Conservation (phyloP, 1,284 basidiomycete genomes). For the Trichosporon coremiiforme region DNA sequence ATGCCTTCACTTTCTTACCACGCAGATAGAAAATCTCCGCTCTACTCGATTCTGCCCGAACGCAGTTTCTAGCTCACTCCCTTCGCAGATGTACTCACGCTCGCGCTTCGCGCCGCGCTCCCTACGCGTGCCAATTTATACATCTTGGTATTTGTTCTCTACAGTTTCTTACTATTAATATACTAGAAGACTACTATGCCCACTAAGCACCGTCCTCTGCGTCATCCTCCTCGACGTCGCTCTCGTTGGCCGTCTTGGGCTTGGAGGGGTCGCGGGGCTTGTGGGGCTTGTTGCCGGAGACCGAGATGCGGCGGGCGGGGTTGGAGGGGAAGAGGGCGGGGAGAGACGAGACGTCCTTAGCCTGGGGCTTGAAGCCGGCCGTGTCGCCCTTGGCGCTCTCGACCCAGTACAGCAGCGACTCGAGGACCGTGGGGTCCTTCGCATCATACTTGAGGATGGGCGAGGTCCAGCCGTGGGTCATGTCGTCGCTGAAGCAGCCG, state of each 20-base stretch:
- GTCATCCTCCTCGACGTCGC: slow-evolving; percentile 55
- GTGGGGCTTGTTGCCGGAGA: slow-evolving; percentile 31
- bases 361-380: slow-evolving; percentile 20
- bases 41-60: too few relatives aligned
- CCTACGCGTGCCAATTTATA: background rate
- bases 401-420: slow-evolving; percentile 55
- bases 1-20: background rate
- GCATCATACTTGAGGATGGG: slow-evolving; percentile 44
- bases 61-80: background rate
- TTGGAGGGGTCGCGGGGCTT: slow-evolving; percentile 32
- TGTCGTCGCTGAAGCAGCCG: slow-evolving; percentile 52
- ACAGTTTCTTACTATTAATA: slow-evolving; percentile 3
- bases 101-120: background rate
- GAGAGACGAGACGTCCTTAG: slow-evolving; percentile 44
- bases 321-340: slow-evolving; percentile 53
- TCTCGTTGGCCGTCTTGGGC: slow-evolving; percentile 51
- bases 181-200: background rate
- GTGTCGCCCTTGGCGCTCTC: slow-evolving; percentile 36
- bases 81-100: too few relatives aligned
- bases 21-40: too few relatives aligned
- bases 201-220: slow-evolving; percentile 36
- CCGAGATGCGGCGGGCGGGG: slow-evolving; percentile 50
- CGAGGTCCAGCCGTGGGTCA: slow-evolving; percentile 49
- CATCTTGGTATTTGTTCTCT: slow-evolving; percentile 5
- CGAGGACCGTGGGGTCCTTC: slow-evolving; percentile 47